phyloP scores from a whole-genome alignment of 805 yeast genomes.

The Scheffersomyces ergatensis region DNA sequence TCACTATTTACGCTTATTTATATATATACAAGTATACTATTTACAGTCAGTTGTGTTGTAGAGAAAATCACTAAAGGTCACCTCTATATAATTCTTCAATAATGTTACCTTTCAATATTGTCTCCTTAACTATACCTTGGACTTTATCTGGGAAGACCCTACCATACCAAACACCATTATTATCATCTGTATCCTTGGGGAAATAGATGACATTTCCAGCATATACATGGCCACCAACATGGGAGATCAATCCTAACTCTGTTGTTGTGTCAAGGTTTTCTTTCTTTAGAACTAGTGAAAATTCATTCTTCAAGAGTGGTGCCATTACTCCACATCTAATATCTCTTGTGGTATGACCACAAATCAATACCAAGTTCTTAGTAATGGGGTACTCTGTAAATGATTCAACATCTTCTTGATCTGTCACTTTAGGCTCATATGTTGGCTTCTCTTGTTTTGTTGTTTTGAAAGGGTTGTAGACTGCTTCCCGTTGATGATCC shows the following conservation, averaged over 20 bases:
- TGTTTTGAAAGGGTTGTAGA: slow-evolving; percentile 23
- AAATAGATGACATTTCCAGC: slow-evolving; percentile 78
- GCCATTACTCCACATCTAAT: slow-evolving; percentile 67
- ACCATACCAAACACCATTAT: slow-evolving; percentile 70
- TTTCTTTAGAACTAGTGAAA: slow-evolving; percentile 35
- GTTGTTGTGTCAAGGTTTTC: slow-evolving; percentile 27
- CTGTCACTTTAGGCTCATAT: not conserved
- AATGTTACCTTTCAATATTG: slow-evolving; percentile 47
- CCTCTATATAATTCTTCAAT: slow-evolving; percentile 62
- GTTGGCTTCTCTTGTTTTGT: not conserved
- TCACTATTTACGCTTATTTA: too few species aligned
- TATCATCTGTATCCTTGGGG: slow-evolving; percentile 13
- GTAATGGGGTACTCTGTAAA: slow-evolving; percentile 8
- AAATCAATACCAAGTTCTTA: slow-evolving; percentile 46
- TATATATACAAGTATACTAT: too few species aligned
- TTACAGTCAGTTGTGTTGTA: too few species aligned
- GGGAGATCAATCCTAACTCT: slow-evolving; percentile 60
- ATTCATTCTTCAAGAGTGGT: slow-evolving; percentile 53
- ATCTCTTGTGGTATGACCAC: slow-evolving; percentile 68
- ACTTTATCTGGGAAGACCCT: slow-evolving; percentile 64
- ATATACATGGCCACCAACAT: slow-evolving; percentile 82
- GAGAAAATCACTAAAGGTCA: slow-evolving; percentile 3
- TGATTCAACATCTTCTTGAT: not conserved
- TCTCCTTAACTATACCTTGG: slow-evolving; percentile 61
- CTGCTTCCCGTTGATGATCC: slow-evolving; percentile 6